Conservation (phyloP, 176 grass and related monocot species). For the Eleusine coracana region DNA sequence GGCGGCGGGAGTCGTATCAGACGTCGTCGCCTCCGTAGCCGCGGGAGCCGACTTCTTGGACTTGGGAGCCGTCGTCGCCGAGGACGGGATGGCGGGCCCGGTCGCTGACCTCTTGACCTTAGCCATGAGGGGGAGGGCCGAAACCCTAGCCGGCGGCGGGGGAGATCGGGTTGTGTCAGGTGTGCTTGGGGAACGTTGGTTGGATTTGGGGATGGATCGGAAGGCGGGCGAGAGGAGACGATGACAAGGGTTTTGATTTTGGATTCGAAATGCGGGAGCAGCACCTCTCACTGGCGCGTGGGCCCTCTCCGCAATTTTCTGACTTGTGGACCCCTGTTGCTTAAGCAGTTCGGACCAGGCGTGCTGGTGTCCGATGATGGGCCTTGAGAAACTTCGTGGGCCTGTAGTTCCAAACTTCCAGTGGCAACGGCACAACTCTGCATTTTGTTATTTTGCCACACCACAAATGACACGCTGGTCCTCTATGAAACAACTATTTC, state of each 20-base stretch:
- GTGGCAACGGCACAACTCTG: too few relatives aligned
- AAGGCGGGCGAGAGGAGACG: background rate
- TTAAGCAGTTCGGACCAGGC: background rate
- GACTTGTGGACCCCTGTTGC: background rate
- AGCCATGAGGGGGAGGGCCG: background rate
- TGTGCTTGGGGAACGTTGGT: background rate
- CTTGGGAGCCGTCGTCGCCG: background rate
- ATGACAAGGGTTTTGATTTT: slow-evolving; percentile 4
- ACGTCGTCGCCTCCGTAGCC: background rate
- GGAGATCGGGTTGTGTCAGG: background rate
- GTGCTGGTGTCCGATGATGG: background rate
- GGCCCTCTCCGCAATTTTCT: background rate
- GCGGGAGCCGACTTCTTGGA: slow-evolving; percentile 13
- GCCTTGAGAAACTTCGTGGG: background rate
- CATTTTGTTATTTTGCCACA: too few relatives aligned
- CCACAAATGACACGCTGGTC: too few relatives aligned
- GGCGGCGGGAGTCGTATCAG: background rate
- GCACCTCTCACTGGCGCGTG: background rate
- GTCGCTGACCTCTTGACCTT: slow-evolving; percentile 25
- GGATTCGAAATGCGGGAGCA: background rate
- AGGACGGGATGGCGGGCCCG: background rate
- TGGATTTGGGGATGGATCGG: background rate
- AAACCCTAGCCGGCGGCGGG: slow-evolving; percentile 11
- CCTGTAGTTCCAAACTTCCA: background rate
- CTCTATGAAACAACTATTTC: too few relatives aligned